A percentile compares a stretch with the other conserved stretches of the same genome.
phyloP scores from a whole-genome alignment of 2,329 filamentous ascomycete species.

The Ophiocordyceps robertsii region DNA sequence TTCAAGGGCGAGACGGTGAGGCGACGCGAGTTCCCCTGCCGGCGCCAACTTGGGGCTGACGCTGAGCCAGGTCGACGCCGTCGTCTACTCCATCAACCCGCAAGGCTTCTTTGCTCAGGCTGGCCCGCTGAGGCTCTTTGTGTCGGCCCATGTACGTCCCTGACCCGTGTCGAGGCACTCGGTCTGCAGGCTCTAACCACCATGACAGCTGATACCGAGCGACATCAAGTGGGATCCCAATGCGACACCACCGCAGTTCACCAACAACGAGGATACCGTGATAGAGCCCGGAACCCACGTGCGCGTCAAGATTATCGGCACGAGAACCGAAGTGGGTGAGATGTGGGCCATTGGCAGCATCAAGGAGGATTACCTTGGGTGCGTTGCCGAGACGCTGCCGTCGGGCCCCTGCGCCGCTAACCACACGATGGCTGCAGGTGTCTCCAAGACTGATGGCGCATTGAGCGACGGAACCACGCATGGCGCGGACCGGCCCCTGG shows the following conservation, averaged over 20 bases:
- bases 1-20: conserved; percentile 96
- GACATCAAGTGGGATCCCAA: conserved; percentile 93
- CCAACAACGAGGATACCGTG: conserved; percentile 84
- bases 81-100: conserved; percentile 81
- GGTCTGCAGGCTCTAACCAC: background rate
- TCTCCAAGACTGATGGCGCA: conserved; percentile 7
- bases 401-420: conserved; percentile 4
- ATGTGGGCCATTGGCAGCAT: conserved; percentile 98
- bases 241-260: conserved; percentile 91
- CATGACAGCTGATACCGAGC: conserved; percentile 64
- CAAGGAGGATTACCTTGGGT: conserved; percentile 70
- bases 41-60: conserved; percentile 13
- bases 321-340: conserved; percentile 81
- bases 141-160: conserved; percentile 62
- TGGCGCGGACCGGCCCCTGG: background rate
- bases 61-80: conserved; percentile 67
- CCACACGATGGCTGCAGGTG: conserved; percentile 9
- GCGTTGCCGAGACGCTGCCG: conserved; percentile 8
- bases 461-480: background rate
- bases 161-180: background rate
- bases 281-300: conserved; percentile 92
- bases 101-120: conserved; percentile 85
- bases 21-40: conserved; percentile 1
- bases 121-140: conserved; percentile 65
- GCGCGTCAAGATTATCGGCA: conserved; percentile 86